phyloP scores from a whole-genome alignment of 1,284 basidiomycete species.

The Laetiporus sulphureus region DNA sequence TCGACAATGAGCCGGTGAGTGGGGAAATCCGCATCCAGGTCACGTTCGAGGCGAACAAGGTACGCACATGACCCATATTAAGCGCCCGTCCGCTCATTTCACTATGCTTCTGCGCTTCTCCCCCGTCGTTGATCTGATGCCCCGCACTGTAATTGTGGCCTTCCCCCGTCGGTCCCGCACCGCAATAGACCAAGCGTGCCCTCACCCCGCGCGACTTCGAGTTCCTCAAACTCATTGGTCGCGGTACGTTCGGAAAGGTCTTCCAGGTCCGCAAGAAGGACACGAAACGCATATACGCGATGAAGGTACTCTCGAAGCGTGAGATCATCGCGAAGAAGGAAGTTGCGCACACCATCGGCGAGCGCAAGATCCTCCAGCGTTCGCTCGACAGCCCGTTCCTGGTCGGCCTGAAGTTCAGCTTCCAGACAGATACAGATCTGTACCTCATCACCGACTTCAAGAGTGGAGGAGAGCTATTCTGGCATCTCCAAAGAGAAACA shows the following conservation, averaged over 20 bases:
- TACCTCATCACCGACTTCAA: constrained; percentile 99
- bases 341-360: constrained; percentile 98
- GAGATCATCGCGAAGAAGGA: constrained; percentile 99
- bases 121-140: constrained; percentile 5
- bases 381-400: constrained; percentile 95
- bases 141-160: neutral
- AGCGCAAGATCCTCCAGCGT: constrained; percentile 96
- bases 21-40: constrained; percentile 96
- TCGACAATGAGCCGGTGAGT: constrained; percentile 76
- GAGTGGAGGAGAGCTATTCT: constrained; percentile 96
- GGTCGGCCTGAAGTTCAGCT: constrained; percentile 97
- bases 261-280: constrained; percentile 99
- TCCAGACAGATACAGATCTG: constrained; percentile 94
- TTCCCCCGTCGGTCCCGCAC: constrained; percentile 1
- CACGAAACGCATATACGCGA: constrained; percentile 98
- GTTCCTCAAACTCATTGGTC: constrained; percentile 97
- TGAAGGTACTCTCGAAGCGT: constrained; percentile 99
- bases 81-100: constrained; percentile 3
- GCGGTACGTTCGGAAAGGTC: constrained; percentile 98
- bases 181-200: constrained; percentile 65
- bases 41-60: constrained; percentile 88
- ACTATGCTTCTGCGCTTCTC: constrained; percentile 8
- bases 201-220: constrained; percentile 93
- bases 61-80: constrained; percentile 32
- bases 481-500: constrained; percentile 95